Conservation (phyloP, 2,329 filamentous ascomycete species). For the Exophiala dermatitidis region DNA sequence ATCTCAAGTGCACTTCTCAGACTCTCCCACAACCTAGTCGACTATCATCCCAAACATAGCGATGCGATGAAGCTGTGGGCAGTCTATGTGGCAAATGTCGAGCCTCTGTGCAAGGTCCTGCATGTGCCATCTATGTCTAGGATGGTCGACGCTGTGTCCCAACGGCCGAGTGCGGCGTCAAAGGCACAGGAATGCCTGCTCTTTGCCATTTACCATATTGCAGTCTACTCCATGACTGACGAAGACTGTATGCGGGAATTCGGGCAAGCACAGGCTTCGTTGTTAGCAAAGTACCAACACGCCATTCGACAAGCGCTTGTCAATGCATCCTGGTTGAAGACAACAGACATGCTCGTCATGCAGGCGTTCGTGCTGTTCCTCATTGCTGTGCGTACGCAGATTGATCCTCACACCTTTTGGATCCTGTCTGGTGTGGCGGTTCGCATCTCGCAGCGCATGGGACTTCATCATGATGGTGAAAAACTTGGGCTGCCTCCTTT, state of each 20-base stretch:
- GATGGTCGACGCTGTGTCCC: neutral
- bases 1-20: neutral
- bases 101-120: neutral
- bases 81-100: neutral
- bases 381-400: neutral
- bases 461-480: conserved; percentile 57
- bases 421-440: conserved; percentile 55
- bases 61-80: neutral
- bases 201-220: neutral
- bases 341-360: neutral
- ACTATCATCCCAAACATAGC: neutral
- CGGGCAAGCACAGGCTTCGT: neutral
- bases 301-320: neutral
- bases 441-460: conserved; percentile 62
- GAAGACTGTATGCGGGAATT: neutral
- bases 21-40: neutral
- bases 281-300: neutral
- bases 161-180: neutral
- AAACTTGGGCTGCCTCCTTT: conserved; percentile 52
- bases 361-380: neutral
- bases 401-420: conserved; percentile 53
- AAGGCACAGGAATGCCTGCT: neutral
- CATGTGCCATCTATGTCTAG: neutral
- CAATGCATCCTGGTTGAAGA: neutral
- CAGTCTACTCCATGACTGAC: neutral